phyloP scores from a whole-genome alignment of 1,139 yeast species.

The Arxiozyma telluris region DNA sequence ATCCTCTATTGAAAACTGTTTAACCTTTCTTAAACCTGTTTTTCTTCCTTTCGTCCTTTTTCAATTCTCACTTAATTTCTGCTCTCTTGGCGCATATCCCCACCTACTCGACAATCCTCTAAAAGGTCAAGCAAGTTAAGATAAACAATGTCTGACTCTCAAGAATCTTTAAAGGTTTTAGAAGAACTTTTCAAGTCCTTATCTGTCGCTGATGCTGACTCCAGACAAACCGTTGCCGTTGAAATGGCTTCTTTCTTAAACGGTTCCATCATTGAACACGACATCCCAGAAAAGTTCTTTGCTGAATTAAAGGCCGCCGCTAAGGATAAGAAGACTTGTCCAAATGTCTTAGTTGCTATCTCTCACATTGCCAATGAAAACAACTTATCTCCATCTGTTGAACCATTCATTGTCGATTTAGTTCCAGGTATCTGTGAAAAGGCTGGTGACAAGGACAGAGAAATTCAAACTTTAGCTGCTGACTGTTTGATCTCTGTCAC shows the following conservation, averaged over 20 bases:
- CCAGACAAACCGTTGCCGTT: conserved; percentile 78
- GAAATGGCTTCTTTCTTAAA: conserved; percentile 90
- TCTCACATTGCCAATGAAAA: conserved; percentile 73
- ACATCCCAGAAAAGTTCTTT: conserved; percentile 88
- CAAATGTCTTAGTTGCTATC: conserved; percentile 79
- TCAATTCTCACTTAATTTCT: background rate
- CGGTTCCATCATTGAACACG: conserved; percentile 97
- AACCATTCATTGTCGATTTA: conserved; percentile 82
- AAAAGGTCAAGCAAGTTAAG: background rate
- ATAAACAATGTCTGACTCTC: conserved; percentile 35
- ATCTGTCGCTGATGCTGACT: conserved; percentile 77
- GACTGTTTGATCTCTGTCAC: conserved; percentile 72
- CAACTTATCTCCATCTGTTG: conserved; percentile 83
- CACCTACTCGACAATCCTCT: conserved; percentile 7
- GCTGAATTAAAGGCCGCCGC: conserved; percentile 65
- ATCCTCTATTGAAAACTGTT: too few species aligned
- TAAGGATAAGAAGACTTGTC: conserved; percentile 67
- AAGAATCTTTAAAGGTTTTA: conserved; percentile 59
- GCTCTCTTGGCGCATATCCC: background rate
- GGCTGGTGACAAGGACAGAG: conserved; percentile 86
- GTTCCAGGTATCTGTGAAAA: conserved; percentile 61
- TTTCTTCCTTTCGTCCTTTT: background rate
- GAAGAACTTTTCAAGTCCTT: conserved; percentile 89
- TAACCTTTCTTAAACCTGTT: background rate
- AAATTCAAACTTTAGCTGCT: conserved; percentile 60